Evolutionary conservation across 2,329 filamentous ascomycete species (phyloP), one percentile per base, ranked within the genome.

Genomic region (Penicillium sp.): DNA sequence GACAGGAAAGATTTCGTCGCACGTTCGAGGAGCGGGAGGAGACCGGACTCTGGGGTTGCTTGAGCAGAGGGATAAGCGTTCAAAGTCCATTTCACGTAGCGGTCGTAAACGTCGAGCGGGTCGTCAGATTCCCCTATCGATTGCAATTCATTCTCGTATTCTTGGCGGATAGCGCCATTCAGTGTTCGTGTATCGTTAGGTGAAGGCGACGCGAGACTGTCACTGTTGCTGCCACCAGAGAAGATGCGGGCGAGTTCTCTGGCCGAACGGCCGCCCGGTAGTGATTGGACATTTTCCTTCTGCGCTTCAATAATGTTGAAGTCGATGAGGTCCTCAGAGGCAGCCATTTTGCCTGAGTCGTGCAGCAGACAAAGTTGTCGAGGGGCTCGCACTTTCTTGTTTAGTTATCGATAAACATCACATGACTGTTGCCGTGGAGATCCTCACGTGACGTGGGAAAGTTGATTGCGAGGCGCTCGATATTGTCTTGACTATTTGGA

Each of bases 261-360:
- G 37, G 91, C 93, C 32, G 91, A 97, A 55, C 93, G 77, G 27
- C 85, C 93, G 52, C 88, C 86, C 13, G 91, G 90, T 10, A 98
- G 78, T 18, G 89, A 84, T 69, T 96, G 90, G 46, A 98, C 96
- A 70, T 98, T 98, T 73, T 98, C 93, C 72, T 98, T 98, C 61
- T 96, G 90, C 38, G 81, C 82, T 73, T 98, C 93, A 71, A 98
- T 96, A 54, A 96, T 80, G 61, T 95, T 87, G 73, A 98, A 97
- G 72, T 75, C 67, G 55, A 75, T 69, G 40, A 72, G 62, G 52
- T 75, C 72, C 32, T 71, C 66, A 35, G 66, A 59, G 48, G 56
- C 62, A 59, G 69, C 63, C 70, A 73, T 72, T 26, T 57, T 61
- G 58, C 57, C 58, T 80, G 6, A 72, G 81, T 36, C 26, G 26